phyloP scores from a whole-genome alignment of 257 asterid genomes.

The Leptodermis oblonga region DNA sequence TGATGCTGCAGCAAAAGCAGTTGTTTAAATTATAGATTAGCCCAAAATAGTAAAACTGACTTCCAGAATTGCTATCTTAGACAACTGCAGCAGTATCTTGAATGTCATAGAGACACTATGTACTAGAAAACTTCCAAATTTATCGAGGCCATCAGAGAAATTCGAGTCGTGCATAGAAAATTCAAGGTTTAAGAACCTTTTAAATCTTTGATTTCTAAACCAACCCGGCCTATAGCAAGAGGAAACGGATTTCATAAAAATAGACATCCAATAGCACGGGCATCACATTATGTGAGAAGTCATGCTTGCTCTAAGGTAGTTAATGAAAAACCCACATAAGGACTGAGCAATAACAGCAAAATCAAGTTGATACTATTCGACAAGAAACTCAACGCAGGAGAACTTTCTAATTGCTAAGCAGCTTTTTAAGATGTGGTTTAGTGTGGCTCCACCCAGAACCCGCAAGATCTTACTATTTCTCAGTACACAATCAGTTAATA shows the following conservation, averaged over 20 bases:
- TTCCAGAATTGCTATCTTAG: not conserved
- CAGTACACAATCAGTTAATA: not conserved
- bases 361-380: not conserved
- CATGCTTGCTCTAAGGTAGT: not conserved
- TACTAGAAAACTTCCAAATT: not conserved
- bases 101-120: not conserved
- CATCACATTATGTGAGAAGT: not conserved
- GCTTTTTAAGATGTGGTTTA: not conserved
- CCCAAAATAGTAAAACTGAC: not conserved
- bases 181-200: not conserved
- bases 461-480: not conserved
- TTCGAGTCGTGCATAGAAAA: not conserved
- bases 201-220: not conserved
- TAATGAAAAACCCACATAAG: not conserved
- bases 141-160: not conserved
- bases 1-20: slow-evolving; percentile 61
- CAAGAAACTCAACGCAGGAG: not conserved
- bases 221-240: not conserved
- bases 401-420: not conserved
- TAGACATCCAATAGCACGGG: not conserved
- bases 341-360: not conserved
- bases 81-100: not conserved
- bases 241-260: not conserved
- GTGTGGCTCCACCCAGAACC: not conserved
- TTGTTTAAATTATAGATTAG: slow-evolving; percentile 7